These are phyloP conservation scores for Salvia miltiorrhiza DNA, from an alignment of 257 asterid genomes.

Conservation along the genomic window DNA sequence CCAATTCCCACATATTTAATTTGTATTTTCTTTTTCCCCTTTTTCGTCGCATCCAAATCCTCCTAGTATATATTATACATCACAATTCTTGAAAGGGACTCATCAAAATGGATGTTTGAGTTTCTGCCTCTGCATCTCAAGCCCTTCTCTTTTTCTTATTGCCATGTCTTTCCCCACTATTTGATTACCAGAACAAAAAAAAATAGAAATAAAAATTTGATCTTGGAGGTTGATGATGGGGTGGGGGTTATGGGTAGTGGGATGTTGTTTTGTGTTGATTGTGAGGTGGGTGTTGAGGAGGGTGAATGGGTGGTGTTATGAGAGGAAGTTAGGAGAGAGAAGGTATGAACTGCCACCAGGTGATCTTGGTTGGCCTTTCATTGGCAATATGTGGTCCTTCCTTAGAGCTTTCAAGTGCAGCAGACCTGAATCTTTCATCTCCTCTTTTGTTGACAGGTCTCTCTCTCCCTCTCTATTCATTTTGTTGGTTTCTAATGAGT, in stretches of 20 bases:
- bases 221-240: slow-evolving; percentile 20
- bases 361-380: slow-evolving; percentile 89
- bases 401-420: slow-evolving; percentile 74
- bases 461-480: slow-evolving; percentile 1
- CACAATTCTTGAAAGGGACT: slow-evolving; percentile 22
- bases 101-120: background rate
- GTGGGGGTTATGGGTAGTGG: slow-evolving; percentile 22
- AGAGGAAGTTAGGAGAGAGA: slow-evolving; percentile 47
- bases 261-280: slow-evolving; percentile 9
- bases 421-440: slow-evolving; percentile 71
- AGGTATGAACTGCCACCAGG: slow-evolving; percentile 76
- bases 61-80: slow-evolving; percentile 7
- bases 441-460: slow-evolving; percentile 52
- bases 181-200: too few relatives aligned
- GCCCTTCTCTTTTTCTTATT: background rate
- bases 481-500: background rate
- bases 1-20: slow-evolving; percentile 7
- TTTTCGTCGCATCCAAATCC: background rate
- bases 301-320: slow-evolving; percentile 54
- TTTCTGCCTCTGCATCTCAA: background rate
- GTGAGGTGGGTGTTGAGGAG: slow-evolving; percentile 39
- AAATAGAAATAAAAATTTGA: background rate
- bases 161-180: background rate
- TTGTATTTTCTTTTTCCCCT: background rate
- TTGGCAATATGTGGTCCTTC: slow-evolving; percentile 90